Evolutionary conservation across 352 stramenopile genomes (phyloP), one percentile per base, ranked within the genome.

Genomic region (Blastocystis sp.): DNA sequence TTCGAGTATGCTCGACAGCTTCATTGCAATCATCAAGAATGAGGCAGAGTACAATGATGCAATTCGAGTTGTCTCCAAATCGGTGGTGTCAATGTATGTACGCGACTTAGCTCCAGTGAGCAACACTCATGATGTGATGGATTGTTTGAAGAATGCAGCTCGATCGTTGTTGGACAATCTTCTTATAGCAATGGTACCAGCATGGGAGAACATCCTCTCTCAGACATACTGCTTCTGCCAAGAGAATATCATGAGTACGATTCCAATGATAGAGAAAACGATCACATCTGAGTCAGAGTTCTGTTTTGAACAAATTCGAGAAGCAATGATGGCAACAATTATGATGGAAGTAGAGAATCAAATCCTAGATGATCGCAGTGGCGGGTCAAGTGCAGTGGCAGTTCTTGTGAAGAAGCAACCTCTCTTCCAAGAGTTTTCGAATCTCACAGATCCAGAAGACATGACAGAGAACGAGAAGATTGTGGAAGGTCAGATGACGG

Each of bases 401-500:
- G 30, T 34, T 34, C 30, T 34, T 34, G 30, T 34, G 30, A 34
- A 34, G 39, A 26, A 81, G 13, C 37, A 81, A 26, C 16, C 5
- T 7, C 20, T 34, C 16, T 24, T 64, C n/a, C 18, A 26, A 6
- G 34, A 81, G 20, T 20, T 43, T 11, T 20, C 39, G 6, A 16
- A 39, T n/a, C 39, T 63, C 9, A 13, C 41, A 53, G 9, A 20
- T 3, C 5, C 45, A 20, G 37, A 20, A 5, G 70, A 65, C 13
- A 81, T 81, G 45, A 81, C 70, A 9, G 70, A 62, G 55, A 81
- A 81, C 45, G 70, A 81, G 50, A 63, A 65, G 45, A 47, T 81
- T 1, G 30, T 53, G 4, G 45, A 65, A 30, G 70, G 70, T 5
- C 20, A 34, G 34, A n/a, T 81, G 9, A 81, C 45, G 18, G 47